phyloP scores from a whole-genome alignment of 2,329 filamentous ascomycete species.

The Trichophaea hybrida region DNA sequence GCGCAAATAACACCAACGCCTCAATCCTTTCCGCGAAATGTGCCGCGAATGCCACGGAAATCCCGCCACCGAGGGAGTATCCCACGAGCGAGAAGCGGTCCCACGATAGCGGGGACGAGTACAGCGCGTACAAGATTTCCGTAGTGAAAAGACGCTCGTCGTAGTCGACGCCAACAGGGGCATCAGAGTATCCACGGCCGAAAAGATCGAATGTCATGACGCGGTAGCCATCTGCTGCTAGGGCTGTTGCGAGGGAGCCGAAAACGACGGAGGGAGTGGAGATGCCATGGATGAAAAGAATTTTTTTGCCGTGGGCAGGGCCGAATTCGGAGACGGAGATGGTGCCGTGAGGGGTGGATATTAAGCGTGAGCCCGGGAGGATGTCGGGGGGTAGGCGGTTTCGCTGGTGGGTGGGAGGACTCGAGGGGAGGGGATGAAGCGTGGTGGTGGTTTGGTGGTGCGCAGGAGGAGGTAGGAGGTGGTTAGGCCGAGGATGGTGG shows the following conservation, averaged over 20 bases:
- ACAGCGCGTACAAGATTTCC: conserved; percentile 44
- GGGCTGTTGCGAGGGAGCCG: not conserved
- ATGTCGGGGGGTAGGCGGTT: conserved; percentile 54
- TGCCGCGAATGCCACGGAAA: conserved; percentile 50
- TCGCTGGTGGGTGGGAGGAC: conserved; percentile 30
- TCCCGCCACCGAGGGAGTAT: conserved; percentile 66
- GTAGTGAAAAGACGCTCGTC: conserved; percentile 50
- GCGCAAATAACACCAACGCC: conserved; percentile 61
- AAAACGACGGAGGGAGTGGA: conserved; percentile 56
- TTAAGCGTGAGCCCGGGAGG: conserved; percentile 54
- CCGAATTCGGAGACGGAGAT: conserved; percentile 72
- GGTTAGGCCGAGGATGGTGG: conserved; percentile 2
- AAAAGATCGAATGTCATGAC: conserved; percentile 71
- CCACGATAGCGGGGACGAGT: conserved; percentile 48
- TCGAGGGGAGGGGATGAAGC: conserved; percentile 15
- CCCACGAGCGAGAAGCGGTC: conserved; percentile 56
- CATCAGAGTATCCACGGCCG: conserved; percentile 64
- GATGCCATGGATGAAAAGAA: conserved; percentile 67
- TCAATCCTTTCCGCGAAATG: conserved; percentile 55
- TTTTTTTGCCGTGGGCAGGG: conserved; percentile 52
- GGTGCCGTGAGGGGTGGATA: conserved; percentile 54
- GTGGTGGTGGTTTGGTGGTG: not conserved
- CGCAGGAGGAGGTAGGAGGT: conserved; percentile 12
- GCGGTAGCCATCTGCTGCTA: conserved; percentile 42
- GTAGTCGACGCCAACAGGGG: conserved; percentile 45